Percentiles rank a stretch among this genome's conserved stretches.
Conservation (phyloP, 2,329 filamentous ascomycete genomes). For the Diaporthe citrichinensis region DNA sequence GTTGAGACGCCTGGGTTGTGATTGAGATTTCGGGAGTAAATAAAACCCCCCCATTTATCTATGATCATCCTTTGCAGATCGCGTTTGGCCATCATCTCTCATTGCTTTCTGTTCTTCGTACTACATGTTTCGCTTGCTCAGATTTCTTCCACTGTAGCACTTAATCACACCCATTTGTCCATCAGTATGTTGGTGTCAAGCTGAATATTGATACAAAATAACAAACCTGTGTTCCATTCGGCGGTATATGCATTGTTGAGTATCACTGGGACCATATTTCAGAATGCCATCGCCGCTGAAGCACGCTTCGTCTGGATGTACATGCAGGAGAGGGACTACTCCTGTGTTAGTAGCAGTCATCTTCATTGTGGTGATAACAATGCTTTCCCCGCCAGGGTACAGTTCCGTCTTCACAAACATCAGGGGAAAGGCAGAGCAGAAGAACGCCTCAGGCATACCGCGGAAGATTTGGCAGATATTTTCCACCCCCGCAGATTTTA, state of each 20-base stretch:
- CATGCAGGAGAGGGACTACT: not conserved
- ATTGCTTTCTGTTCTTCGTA: not conserved
- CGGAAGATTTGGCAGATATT: slow-evolving; percentile 50
- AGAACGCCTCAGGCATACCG: slow-evolving; percentile 36
- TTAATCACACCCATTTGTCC: not conserved
- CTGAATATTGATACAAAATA: not conserved
- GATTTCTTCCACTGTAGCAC: not conserved
- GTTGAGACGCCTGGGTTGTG: not conserved
- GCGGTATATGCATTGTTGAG: not conserved
- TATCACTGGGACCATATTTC: not conserved
- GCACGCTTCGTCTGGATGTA: not conserved
- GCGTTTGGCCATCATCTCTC: not conserved
- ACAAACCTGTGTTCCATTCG: not conserved
- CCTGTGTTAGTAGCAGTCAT: not conserved
- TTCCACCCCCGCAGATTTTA: slow-evolving; percentile 39
- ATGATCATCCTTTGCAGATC: not conserved
- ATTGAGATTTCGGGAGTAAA: not conserved
- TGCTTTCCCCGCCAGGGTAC: not conserved
- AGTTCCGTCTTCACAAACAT: not conserved
- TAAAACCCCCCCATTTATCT: too few relatives aligned
- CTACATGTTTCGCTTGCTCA: not conserved
- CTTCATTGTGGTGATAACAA: not conserved
- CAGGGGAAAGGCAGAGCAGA: not conserved
- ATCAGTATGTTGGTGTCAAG: not conserved
- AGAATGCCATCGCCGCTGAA: not conserved